phyloP scores from a whole-genome alignment of 495 filamentous ascomycete genomes.

The Barbatosphaeria neglecta region DNA sequence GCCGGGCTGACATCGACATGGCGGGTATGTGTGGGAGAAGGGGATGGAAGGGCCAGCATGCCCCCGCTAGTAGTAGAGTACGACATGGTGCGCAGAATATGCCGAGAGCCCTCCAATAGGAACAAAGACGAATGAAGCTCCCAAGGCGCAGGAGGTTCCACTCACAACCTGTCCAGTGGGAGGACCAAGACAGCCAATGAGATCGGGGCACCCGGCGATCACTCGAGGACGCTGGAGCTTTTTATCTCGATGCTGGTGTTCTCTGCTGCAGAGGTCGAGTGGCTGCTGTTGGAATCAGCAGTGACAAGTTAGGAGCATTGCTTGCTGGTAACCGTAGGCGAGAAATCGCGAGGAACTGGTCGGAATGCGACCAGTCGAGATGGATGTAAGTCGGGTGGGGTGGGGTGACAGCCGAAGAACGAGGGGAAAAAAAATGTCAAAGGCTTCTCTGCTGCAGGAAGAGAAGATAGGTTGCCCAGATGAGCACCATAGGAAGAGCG shows the following conservation, averaged over 20 bases:
- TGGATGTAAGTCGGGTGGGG: too few species aligned
- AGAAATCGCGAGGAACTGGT: too few species aligned
- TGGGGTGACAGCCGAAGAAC: too few species aligned
- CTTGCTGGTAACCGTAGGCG: background rate
- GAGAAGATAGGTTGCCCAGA: too few species aligned
- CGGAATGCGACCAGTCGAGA: too few species aligned
- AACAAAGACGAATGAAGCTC: background rate
- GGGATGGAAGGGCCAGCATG: constrained; percentile 70
- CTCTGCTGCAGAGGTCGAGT: background rate
- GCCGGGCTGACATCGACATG: constrained; percentile 67
- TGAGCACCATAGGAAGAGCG: too few species aligned
- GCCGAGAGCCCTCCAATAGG: background rate
- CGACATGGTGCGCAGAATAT: constrained; percentile 14
- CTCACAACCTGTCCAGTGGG: background rate
- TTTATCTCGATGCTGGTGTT: background rate
- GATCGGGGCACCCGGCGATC: background rate
- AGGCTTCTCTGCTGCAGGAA: too few species aligned
- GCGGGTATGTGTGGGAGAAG: constrained; percentile 69
- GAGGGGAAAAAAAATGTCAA: too few species aligned
- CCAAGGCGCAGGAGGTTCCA: too few species aligned
- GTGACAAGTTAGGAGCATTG: background rate
- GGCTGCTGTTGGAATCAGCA: background rate
- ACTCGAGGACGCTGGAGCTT: background rate
- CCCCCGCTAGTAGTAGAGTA: constrained; percentile 50
- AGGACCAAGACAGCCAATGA: background rate